phyloP scores from a whole-genome alignment of 2,329 filamentous ascomycete species.

The Chaetomium globosum region DNA sequence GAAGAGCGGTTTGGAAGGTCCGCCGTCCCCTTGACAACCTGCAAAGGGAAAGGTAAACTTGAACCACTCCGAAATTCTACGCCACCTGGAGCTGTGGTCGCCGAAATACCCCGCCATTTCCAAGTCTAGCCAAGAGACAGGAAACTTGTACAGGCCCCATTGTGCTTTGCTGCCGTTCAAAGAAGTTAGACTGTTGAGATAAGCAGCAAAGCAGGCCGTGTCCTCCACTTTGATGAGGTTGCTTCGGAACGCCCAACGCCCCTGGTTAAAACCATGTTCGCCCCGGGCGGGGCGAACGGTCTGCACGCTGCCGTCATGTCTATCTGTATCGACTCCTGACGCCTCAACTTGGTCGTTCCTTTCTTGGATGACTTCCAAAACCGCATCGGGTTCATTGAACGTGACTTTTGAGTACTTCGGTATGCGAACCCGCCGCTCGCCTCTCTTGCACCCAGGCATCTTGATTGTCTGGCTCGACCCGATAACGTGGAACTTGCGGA shows the following conservation, averaged over 20 bases:
- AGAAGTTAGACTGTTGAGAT: not conserved
- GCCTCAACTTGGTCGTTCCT: constrained; percentile 17
- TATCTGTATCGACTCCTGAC: not conserved
- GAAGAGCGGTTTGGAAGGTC: not conserved
- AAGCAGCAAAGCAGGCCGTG: not conserved
- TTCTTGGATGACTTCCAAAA: constrained; percentile 31
- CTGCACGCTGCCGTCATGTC: not conserved
- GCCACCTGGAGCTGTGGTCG: constrained; percentile 37
- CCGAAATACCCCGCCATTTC: constrained; percentile 45
- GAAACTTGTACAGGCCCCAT: constrained; percentile 43
- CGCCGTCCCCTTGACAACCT: not conserved
- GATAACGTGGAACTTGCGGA: constrained; percentile 58
- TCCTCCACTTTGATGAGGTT: constrained; percentile 18
- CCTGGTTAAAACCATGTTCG: not conserved
- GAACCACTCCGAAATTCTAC: constrained; percentile 46
- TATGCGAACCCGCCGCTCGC: constrained; percentile 41
- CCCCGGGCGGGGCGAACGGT: not conserved
- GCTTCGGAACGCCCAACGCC: constrained; percentile 27
- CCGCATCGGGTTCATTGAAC: constrained; percentile 45
- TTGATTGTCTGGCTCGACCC: constrained; percentile 47
- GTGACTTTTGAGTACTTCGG: constrained; percentile 45
- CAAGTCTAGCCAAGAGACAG: constrained; percentile 49
- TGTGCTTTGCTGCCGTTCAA: not conserved
- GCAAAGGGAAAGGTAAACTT: constrained; percentile 37
- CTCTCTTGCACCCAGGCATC: constrained; percentile 28